These are phyloP conservation scores for Solanum sejunctum DNA, from an alignment of 257 asterid genomes.

Conservation along the genomic window DNA sequence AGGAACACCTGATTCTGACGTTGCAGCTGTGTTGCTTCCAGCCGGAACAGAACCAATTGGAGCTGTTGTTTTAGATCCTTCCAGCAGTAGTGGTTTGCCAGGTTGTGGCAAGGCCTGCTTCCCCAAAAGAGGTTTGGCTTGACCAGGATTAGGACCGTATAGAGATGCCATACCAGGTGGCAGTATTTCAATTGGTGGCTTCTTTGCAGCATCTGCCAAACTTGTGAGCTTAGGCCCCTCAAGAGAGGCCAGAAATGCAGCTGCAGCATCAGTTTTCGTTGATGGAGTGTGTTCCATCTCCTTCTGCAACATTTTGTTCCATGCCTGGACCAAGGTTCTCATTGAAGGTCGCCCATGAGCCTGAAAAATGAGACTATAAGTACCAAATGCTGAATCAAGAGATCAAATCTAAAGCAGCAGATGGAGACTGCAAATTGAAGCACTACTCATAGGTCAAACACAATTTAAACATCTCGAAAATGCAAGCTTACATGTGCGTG, in stretches of 20 bases:
- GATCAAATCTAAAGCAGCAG: neutral
- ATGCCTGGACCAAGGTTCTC: conserved; percentile 80
- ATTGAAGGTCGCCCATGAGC: conserved; percentile 92
- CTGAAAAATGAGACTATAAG: conserved; percentile 23
- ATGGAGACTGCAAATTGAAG: neutral
- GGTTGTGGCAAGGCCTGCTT: conserved; percentile 27
- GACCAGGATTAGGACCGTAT: conserved; percentile 89
- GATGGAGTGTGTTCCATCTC: conserved; percentile 73
- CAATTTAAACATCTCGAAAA: neutral
- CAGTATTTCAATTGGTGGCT: conserved; percentile 86
- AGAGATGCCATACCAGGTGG: conserved; percentile 97
- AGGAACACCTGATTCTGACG: conserved; percentile 11
- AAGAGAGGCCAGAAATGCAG: conserved; percentile 90
- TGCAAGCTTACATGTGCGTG: conserved; percentile 62
- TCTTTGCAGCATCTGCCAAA: conserved; percentile 89
- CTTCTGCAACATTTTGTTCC: conserved; percentile 82
- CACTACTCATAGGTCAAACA: neutral
- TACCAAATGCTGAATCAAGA: neutral
- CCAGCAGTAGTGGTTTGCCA: conserved; percentile 53
- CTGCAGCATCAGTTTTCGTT: conserved; percentile 79
- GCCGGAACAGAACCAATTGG: conserved; percentile 20
- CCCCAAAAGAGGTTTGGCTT: conserved; percentile 37
- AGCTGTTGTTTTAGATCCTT: conserved; percentile 39
- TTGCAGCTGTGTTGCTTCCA: conserved; percentile 15
- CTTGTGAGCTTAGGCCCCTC: conserved; percentile 92